phyloP scores from a whole-genome alignment of 345 rosid genomes.

The Arabidopsis suecica region DNA sequence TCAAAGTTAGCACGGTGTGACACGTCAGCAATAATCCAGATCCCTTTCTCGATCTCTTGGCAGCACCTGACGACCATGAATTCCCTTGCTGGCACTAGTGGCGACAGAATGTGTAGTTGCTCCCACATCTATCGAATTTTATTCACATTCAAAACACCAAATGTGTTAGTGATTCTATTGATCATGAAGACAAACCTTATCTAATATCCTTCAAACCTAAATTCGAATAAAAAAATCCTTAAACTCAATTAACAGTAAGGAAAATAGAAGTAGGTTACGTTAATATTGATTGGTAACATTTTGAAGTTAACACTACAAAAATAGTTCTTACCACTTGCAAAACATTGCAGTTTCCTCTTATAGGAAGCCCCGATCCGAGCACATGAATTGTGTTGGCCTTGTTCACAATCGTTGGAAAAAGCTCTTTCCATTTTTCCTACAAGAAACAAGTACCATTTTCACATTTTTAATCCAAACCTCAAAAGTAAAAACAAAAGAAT shows the following conservation, averaged over 20 bases:
- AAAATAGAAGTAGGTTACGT: not conserved
- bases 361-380: constrained; percentile 45
- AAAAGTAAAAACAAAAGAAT: not conserved
- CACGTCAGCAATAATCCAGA: constrained; percentile 73
- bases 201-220: no score
- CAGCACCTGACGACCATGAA: constrained; percentile 67
- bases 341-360: constrained; percentile 45
- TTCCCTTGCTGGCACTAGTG: constrained; percentile 70
- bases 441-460: constrained; percentile 4
- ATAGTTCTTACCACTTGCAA: constrained; percentile 61
- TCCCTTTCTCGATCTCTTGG: constrained; percentile 54
- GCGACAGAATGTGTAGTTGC: constrained; percentile 73
- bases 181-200: no score
- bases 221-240: not conserved
- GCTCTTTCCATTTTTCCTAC: constrained; percentile 66
- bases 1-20: constrained; percentile 49
- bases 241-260: not conserved
- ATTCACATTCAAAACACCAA: constrained; percentile 1
- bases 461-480: not conserved
- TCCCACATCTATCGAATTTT: constrained; percentile 56
- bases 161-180: not conserved
- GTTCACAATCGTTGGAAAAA: constrained; percentile 73
- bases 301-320: not conserved
- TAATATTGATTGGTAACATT: not conserved
- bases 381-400: constrained; percentile 53